phyloP scores from a whole-genome alignment of 2,329 filamentous ascomycete species.

The Sporothrix brasiliensis region DNA sequence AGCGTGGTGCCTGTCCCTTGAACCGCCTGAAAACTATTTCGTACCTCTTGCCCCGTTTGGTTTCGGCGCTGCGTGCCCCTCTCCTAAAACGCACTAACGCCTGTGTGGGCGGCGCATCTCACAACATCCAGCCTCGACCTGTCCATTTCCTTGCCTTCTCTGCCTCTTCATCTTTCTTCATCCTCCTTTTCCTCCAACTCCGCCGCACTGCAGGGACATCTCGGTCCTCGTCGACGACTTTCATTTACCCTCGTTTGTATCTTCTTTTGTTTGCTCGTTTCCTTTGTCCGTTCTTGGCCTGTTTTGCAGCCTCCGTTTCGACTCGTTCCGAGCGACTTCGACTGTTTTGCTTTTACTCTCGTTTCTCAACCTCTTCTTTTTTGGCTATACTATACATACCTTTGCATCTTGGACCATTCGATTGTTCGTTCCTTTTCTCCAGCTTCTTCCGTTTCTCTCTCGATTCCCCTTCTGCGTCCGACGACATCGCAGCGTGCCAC shows the following conservation, averaged over 20 bases:
- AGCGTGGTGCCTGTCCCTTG: conserved; percentile 9
- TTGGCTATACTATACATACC: neutral
- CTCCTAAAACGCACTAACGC: conserved; percentile 21
- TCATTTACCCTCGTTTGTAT: neutral
- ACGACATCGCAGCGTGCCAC: neutral
- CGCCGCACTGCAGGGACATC: neutral
- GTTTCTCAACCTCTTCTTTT: neutral
- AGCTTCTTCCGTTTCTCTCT: neutral
- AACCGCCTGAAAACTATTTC: conserved; percentile 21
- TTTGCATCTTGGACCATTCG: neutral
- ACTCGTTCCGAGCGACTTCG: neutral
- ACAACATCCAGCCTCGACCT: conserved; percentile 17
- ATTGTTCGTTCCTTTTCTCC: neutral
- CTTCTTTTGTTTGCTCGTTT: neutral
- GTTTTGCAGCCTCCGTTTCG: neutral
- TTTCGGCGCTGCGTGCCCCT: conserved; percentile 22
- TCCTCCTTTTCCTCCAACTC: neutral
- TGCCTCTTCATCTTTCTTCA: conserved; percentile 19
- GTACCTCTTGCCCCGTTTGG: conserved; percentile 23
- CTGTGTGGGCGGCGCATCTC: conserved; percentile 29
- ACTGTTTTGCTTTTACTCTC: conserved; percentile 2
- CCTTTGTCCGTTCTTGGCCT: conserved; percentile 6
- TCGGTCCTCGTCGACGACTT: conserved; percentile 16
- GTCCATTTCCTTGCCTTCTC: conserved; percentile 8
- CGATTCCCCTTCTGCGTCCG: neutral